Conservation (phyloP, 495 filamentous ascomycete genomes). For the Aspergillus incahuasiensis region DNA sequence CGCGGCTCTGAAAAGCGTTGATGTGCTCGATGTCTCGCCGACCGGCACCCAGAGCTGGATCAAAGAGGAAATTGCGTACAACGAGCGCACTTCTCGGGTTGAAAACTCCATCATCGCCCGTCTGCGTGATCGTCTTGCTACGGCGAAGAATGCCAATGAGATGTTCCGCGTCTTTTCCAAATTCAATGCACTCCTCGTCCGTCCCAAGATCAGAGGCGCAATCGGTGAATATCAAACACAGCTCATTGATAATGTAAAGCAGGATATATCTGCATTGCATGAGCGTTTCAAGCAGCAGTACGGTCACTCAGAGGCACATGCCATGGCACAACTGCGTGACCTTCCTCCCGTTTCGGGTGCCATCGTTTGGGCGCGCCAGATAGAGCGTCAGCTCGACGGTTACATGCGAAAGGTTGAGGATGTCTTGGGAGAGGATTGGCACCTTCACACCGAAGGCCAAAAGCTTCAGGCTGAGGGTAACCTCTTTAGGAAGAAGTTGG, state of each 20-base stretch:
- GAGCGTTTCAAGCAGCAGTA: constrained; percentile 99
- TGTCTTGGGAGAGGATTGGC: constrained; percentile 90
- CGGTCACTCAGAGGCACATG: constrained; percentile 93
- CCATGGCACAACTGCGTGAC: constrained; percentile 94
- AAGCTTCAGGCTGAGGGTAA: constrained; percentile 84
- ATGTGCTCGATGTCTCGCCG: constrained; percentile 84
- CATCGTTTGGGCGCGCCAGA: constrained; percentile 95
- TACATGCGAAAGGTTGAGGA: constrained; percentile 99
- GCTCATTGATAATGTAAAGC: constrained; percentile 94
- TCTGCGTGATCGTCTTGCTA: constrained; percentile 86
- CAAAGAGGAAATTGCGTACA: constrained; percentile 89
- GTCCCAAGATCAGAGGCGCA: constrained; percentile 94
- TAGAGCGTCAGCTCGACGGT: constrained; percentile 85
- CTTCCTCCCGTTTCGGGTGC: constrained; percentile 92
- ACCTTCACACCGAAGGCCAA: constrained; percentile 88
- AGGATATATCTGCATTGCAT: constrained; percentile 86
- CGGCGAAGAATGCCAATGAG: constrained; percentile 92
- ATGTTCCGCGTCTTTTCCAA: constrained; percentile 99
- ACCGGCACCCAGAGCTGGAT: constrained; percentile 90
- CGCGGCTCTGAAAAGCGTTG: constrained; percentile 85
- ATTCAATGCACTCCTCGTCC: constrained; percentile 97
- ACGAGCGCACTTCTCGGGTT: constrained; percentile 90
- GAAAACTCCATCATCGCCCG: constrained; percentile 99
- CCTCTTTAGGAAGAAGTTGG: constrained; percentile 91
- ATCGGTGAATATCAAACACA: constrained; percentile 97